Base-by-base conservation (phyloP, 108 stramenopile species). In the Nannochloropsis salina region DNA sequence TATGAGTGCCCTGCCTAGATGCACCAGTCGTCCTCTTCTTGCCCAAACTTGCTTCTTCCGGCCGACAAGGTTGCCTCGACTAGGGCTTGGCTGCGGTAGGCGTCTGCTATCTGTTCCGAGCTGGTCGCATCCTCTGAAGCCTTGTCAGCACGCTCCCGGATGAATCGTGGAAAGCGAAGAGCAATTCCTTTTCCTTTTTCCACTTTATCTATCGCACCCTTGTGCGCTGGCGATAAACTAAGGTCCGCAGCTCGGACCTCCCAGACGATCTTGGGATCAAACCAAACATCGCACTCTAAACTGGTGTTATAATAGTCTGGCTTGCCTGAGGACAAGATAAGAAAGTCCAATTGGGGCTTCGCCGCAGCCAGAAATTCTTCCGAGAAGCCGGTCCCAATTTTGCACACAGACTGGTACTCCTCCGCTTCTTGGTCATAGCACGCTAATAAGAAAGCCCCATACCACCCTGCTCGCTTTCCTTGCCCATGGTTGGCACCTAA, bases 301-400 rank as follows among this genome's bases (percentile, higher is more conserved):
- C 22, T 81, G 81, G 81, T 81, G 81, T 22, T 81, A 40, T 81
- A 81, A 40, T 81, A 41, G 61, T n/a, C 61, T 15, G 61, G 61
- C 61, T 74, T 74, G 61, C 61, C 61, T n/a, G 20, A 15, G 61
- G 61, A n/a, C 61, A 74, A n/a, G 61, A 74, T 74, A n/a, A 74
- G 61, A n/a, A 6, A 15, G 61, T 74, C 61, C 61, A 74, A 40
- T 31, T 41, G 81, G 40, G 81, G 41, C 22, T 22, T 41, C 0
- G 31, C 22, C 22, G 81, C 81, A 40, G 40, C 40, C 44, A 84
- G 84, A 18, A 93, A 93, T 83, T 99, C 97, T 86, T 99, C 98
- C n/a, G 94, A 95, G 91, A 99, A 99, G 18, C 98, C 99, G 6
- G 99, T 99, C 44, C 99, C 99, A 85, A 99, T 95, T 91, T 98